Evolutionary conservation across 371 early-diverging fungal genomes (phyloP), one percentile per base, ranked within the genome.

Genomic region (Neoconidiobolus thromboides): DNA sequence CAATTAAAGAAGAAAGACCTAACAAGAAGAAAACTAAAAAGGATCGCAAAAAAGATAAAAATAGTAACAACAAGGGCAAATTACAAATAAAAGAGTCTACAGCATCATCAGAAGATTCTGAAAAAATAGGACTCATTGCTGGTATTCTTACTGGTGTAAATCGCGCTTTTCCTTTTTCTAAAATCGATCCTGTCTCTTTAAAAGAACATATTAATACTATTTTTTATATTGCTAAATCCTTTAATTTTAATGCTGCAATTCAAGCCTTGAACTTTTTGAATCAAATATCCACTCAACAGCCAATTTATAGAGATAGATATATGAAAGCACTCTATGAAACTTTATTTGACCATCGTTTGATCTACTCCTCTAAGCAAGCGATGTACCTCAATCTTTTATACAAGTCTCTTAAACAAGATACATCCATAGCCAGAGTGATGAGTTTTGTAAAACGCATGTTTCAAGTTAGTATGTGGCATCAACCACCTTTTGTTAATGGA

Each of bases 61-160:
- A 47, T 43, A 62, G 54, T 1, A 64, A 73, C 56, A 64, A 68
- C 60, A 62, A 69, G 48, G 66, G 76, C 53, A 69, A 71, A 60
- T 26, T 26, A 26, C 26, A 26, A 26, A 26, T 26, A 26, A 26
- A 26, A 26, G 26, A 26, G 26, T 26, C 26, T 26, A 26, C 26
- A 26, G 26, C 26, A 26, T 69, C 74, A 50, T 61, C 69, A 58
- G 70, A 68, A 36, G 85, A 81, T 43, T 77, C 84, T 14, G 81
- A 81, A 52, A 78, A 81, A 60, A 69, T 83, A 14, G 88, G 88
- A 67, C 83, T 92, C 75, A 77, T 95, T 69, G 85, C 86, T n/a
- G 93, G 89, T 2, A 74, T 95, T 38, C 71, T 96, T 51, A 94
- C 95, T 0, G 97, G 97, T 62, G 82, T 96, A 43, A 93, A 94